These are phyloP conservation scores for Axilococcus clingmanii DNA, from an alignment of 139 green algal genomes.

Conservation along the genomic window DNA sequence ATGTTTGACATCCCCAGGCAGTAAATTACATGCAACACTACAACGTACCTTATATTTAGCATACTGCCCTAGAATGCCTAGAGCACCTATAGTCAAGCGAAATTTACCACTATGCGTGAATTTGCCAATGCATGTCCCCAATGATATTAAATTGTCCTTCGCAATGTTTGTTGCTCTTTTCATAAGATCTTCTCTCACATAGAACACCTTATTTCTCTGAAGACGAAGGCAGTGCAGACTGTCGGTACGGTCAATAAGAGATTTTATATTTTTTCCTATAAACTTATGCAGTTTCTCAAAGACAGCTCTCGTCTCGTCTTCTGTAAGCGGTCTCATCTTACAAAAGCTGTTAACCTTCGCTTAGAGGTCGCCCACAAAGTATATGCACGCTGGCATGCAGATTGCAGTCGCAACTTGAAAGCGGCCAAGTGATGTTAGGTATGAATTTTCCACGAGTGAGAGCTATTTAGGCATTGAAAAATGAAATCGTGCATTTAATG, in stretches of 20 bases:
- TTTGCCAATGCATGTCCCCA: conserved; percentile 92
- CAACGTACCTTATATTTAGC: conserved; percentile 90
- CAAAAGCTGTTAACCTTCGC: too few relatives aligned
- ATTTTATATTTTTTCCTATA: conserved; percentile 93
- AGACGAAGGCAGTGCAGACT: conserved; percentile 80
- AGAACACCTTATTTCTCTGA: conserved; percentile 93
- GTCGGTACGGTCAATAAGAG: conserved; percentile 63
- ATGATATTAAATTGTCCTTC: conserved; percentile 76
- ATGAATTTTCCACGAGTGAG: too few relatives aligned
- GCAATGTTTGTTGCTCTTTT: conserved; percentile 76
- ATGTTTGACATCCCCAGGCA: conserved; percentile 29
- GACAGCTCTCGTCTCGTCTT: conserved; percentile 83
- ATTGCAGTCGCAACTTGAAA: too few relatives aligned
- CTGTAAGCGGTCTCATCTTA: conserved; percentile 38
- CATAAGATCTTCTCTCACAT: conserved; percentile 89
- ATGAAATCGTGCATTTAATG: too few relatives aligned
- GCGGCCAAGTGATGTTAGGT: too few relatives aligned
- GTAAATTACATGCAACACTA: conserved; percentile 1
- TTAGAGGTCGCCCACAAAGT: too few relatives aligned
- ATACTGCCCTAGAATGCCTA: conserved; percentile 84
- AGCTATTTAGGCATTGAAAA: too few relatives aligned
- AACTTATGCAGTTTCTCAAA: conserved; percentile 99
- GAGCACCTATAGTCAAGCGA: conserved; percentile 72
- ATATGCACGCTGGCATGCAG: too few relatives aligned
- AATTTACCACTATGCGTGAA: conserved; percentile 97